Evolutionary conservation across 805 yeast genomes (phyloP).

Genomic region (Hanseniaspora osmophila): DNA sequence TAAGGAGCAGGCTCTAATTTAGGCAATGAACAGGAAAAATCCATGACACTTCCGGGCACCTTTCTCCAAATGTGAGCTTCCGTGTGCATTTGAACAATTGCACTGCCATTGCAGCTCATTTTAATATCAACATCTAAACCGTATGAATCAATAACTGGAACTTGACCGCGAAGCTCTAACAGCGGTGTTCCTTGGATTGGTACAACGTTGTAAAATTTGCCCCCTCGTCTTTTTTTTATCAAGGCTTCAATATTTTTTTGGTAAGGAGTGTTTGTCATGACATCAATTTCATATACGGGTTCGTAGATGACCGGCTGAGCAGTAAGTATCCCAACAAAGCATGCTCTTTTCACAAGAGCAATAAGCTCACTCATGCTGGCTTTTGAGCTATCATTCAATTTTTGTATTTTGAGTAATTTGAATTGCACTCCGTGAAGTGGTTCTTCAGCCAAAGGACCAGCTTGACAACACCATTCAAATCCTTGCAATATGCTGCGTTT

Average conservation of each 20-base stretch:
- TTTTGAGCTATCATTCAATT: slow-evolving; percentile 31
- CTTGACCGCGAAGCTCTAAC: slow-evolving; percentile 40
- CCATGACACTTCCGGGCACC: slow-evolving; percentile 89
- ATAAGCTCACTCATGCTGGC: slow-evolving; percentile 58
- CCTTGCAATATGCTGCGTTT: slow-evolving; percentile 38
- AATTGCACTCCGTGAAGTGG: slow-evolving; percentile 58
- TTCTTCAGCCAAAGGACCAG: slow-evolving; percentile 90
- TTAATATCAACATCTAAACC: slow-evolving; percentile 84
- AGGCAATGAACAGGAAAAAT: slow-evolving; percentile 46
- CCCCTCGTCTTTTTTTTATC: slow-evolving; percentile 60
- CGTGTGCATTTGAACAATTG: slow-evolving; percentile 53
- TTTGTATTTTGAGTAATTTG: slow-evolving; percentile 45
- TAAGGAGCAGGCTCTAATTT: slow-evolving; percentile 62
- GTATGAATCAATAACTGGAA: slow-evolving; percentile 83
- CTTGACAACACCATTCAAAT: slow-evolving; percentile 67
- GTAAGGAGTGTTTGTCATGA: slow-evolving; percentile 38
- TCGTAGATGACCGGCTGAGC: slow-evolving; percentile 73
- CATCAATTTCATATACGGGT: slow-evolving; percentile 54
- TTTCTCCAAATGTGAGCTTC: slow-evolving; percentile 45
- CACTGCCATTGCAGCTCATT: slow-evolving; percentile 63
- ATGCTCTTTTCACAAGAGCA: slow-evolving; percentile 73
- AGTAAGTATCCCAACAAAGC: slow-evolving; percentile 63
- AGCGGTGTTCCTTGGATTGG: slow-evolving; percentile 67
- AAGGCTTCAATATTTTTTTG: slow-evolving; percentile 35
- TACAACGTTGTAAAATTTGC: slow-evolving; percentile 26